Conservation (phyloP, 768 basidiomycete species). For the Suillus variegatus region DNA sequence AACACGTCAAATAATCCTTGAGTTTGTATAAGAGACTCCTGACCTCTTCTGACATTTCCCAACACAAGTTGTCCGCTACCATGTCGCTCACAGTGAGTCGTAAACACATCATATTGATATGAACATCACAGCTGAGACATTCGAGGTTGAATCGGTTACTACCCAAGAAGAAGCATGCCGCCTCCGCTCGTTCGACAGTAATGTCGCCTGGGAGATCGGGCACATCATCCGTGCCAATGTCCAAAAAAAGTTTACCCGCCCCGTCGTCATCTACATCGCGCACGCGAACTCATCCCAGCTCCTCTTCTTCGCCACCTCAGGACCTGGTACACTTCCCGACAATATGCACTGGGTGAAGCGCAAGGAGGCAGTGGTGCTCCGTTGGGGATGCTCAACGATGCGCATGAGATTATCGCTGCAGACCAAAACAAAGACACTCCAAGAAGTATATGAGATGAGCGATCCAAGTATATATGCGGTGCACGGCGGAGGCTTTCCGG, state of each 20-base stretch:
- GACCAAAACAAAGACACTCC: slow-evolving; percentile 5
- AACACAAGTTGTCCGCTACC: background rate
- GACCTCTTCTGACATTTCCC: background rate
- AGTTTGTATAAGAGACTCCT: background rate
- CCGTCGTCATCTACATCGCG: slow-evolving; percentile 30
- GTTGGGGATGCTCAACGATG: slow-evolving; percentile 32
- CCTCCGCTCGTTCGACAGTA: slow-evolving; percentile 30
- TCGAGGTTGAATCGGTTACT: slow-evolving; percentile 21
- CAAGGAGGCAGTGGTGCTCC: slow-evolving; percentile 32
- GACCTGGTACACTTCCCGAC: slow-evolving; percentile 31
- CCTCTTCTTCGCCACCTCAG: slow-evolving; percentile 31
- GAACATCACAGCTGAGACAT: background rate
- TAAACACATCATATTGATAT: background rate
- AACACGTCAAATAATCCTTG: background rate
- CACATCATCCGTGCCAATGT: slow-evolving; percentile 24
- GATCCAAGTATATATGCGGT: slow-evolving; percentile 31
- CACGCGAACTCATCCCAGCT: slow-evolving; percentile 31
- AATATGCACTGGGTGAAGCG: slow-evolving; percentile 37
- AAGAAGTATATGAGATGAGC: slow-evolving; percentile 23
- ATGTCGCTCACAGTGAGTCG: slow-evolving; percentile 18
- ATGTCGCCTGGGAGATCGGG: slow-evolving; percentile 36
- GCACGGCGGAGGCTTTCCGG: slow-evolving; percentile 36
- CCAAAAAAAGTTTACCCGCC: slow-evolving; percentile 18
- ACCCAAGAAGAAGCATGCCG: slow-evolving; percentile 27
- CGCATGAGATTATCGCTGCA: slow-evolving; percentile 22